Evolutionary conservation across 2,329 filamentous ascomycete genomes (phyloP).

Genomic region (Colletotrichum kahawae): DNA sequence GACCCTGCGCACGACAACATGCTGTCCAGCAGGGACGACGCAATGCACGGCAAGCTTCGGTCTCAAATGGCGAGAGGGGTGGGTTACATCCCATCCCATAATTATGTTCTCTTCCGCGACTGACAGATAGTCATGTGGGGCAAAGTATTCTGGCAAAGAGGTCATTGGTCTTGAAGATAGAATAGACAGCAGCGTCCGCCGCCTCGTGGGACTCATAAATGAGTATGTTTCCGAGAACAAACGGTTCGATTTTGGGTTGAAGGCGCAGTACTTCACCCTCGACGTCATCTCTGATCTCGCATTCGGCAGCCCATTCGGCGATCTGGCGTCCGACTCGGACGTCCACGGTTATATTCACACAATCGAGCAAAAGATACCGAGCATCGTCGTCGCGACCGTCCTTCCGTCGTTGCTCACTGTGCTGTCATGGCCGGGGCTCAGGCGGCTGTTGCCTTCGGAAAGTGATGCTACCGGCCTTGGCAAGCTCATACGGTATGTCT

Average conservation of each 20-base stretch:
- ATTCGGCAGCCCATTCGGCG: conserved; percentile 53
- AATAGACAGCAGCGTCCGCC: conserved; percentile 42
- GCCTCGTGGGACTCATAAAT: conserved; percentile 27
- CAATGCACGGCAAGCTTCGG: conserved; percentile 42
- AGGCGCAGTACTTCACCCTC: conserved; percentile 55
- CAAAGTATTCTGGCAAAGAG: conserved; percentile 53
- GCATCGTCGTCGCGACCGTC: conserved; percentile 46
- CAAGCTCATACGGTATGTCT: conserved; percentile 47
- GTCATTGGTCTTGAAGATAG: conserved; percentile 50
- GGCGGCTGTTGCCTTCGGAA: conserved; percentile 42
- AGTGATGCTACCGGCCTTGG: conserved; percentile 41
- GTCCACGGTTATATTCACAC: conserved; percentile 50
- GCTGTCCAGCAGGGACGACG: conserved; percentile 53
- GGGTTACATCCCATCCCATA: conserved; percentile 5
- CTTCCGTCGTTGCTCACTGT: conserved; percentile 45
- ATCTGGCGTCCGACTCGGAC: conserved; percentile 48
- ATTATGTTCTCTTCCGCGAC: not conserved
- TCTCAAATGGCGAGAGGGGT: conserved; percentile 57
- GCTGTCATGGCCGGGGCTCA: conserved; percentile 42
- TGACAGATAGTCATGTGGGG: not conserved
- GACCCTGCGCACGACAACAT: conserved; percentile 58
- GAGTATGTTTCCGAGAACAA: conserved; percentile 45
- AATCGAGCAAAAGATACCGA: conserved; percentile 43
- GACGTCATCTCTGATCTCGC: conserved; percentile 59
- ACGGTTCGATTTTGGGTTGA: conserved; percentile 49